These are phyloP conservation scores for Fusarium pilosicola DNA, from an alignment of 2,329 filamentous ascomycete species.

Conservation along the genomic window DNA sequence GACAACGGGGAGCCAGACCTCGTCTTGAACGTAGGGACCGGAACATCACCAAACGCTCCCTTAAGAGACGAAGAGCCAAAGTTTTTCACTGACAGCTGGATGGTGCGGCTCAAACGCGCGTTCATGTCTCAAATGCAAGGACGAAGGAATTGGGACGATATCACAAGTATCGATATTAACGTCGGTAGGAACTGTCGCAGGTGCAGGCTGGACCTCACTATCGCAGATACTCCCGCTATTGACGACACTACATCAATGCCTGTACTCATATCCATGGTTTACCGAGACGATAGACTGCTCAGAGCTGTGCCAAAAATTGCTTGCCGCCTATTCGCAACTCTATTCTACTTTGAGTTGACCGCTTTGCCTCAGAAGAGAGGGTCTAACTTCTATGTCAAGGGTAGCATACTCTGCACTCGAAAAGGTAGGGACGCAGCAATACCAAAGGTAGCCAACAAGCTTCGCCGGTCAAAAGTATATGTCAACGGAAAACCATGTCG, in stretches of 20 bases:
- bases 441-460: neutral
- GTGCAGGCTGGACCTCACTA: conserved; percentile 9
- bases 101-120: neutral
- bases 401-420: neutral
- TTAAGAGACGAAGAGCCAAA: neutral
- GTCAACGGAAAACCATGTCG: neutral
- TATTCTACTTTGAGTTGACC: conserved; percentile 7
- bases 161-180: neutral
- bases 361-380: neutral
- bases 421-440: neutral
- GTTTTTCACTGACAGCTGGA: neutral
- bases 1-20: neutral
- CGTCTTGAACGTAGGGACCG: conserved; percentile 6
- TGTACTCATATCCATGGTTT: neutral
- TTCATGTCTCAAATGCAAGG: conserved; percentile 7
- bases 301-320: neutral
- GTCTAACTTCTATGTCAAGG: neutral
- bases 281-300: neutral
- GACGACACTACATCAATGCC: conserved; percentile 7
- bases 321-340: neutral
- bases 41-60: neutral
- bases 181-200: neutral
- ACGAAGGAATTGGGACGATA: neutral
- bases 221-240: neutral
- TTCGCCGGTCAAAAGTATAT: neutral